Percentiles rank a stretch among this genome's conserved stretches.
Conservation (phyloP, 495 filamentous ascomycete species). For the Daldinia caldariorum region DNA sequence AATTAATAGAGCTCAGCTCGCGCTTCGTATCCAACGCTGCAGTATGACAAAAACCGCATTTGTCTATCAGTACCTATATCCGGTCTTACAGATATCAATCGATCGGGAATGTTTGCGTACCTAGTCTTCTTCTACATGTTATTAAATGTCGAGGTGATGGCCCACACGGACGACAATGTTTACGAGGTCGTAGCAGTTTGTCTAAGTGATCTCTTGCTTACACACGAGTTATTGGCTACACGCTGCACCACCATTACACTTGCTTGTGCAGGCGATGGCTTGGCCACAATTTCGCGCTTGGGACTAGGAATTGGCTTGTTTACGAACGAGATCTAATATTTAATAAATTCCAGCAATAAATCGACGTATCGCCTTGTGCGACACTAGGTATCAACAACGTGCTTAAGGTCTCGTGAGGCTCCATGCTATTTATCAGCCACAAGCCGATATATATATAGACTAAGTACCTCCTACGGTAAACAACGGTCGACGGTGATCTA, state of each 20-base stretch:
- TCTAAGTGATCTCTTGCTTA: slow-evolving; percentile 18
- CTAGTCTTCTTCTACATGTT: slow-evolving; percentile 25
- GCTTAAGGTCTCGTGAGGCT: slow-evolving; percentile 32
- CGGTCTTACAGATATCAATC: slow-evolving; percentile 32
- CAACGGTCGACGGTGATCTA: slow-evolving; percentile 10
- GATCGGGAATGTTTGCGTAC: slow-evolving; percentile 35
- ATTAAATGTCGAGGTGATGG: slow-evolving; percentile 31
- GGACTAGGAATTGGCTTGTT: slow-evolving; percentile 25
- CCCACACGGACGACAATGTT: slow-evolving; percentile 38
- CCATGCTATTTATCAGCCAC: slow-evolving; percentile 34
- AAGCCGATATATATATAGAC: slow-evolving; percentile 23
- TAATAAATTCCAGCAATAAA: slow-evolving; percentile 22
- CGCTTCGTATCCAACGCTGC: slow-evolving; percentile 38
- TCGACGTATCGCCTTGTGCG: slow-evolving; percentile 27
- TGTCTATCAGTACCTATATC: slow-evolving; percentile 22
- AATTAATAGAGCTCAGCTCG: slow-evolving; percentile 6
- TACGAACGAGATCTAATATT: slow-evolving; percentile 24
- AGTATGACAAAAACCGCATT: slow-evolving; percentile 38
- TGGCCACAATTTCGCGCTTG: slow-evolving; percentile 13
- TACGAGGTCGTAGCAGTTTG: slow-evolving; percentile 32
- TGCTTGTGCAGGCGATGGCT: slow-evolving; percentile 28
- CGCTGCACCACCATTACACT: slow-evolving; percentile 41
- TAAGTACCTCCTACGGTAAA: background rate
- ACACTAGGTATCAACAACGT: slow-evolving; percentile 19
- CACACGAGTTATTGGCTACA: slow-evolving; percentile 36